These are phyloP conservation scores for Gynostemma pentaphyllum DNA, from an alignment of 306 rosid genomes.

Conservation along the genomic window DNA sequence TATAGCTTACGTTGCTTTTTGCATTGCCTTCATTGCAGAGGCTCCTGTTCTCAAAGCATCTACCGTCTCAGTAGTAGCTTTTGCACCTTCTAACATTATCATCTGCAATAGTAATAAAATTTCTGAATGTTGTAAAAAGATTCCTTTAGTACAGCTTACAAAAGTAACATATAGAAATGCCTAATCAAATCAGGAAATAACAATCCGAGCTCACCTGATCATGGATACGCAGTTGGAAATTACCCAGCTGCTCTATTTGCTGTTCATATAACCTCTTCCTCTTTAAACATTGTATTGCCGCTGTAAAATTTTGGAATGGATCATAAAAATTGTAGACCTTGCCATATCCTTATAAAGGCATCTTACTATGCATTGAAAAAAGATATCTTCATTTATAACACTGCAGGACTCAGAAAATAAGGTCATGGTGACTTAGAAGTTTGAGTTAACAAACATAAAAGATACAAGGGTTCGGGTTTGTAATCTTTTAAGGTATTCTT, in stretches of 20 bases:
- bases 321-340: background rate
- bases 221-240: conserved; percentile 92
- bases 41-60: conserved; percentile 96
- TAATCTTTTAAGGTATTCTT: too few relatives aligned
- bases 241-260: conserved; percentile 95
- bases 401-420: too few relatives aligned
- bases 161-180: background rate
- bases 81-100: conserved; percentile 97
- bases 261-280: conserved; percentile 88
- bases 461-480: too few relatives aligned
- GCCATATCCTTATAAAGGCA: background rate
- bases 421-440: too few relatives aligned
- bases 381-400: too few relatives aligned
- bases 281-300: conserved; percentile 93
- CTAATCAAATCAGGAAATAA: background rate
- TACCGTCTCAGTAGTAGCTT: conserved; percentile 96
- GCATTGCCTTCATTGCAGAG: conserved; percentile 97
- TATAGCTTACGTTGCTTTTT: conserved; percentile 72
- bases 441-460: too few relatives aligned
- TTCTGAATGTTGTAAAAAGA: background rate
- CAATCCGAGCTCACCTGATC: conserved; percentile 54
- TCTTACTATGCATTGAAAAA: too few relatives aligned
- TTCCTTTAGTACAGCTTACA: background rate
- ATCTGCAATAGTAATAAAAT: conserved; percentile 34
- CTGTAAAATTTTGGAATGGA: conserved; percentile 20